Conservation (phyloP, 768 basidiomycete species). For the Phanerochaete sordida region DNA sequence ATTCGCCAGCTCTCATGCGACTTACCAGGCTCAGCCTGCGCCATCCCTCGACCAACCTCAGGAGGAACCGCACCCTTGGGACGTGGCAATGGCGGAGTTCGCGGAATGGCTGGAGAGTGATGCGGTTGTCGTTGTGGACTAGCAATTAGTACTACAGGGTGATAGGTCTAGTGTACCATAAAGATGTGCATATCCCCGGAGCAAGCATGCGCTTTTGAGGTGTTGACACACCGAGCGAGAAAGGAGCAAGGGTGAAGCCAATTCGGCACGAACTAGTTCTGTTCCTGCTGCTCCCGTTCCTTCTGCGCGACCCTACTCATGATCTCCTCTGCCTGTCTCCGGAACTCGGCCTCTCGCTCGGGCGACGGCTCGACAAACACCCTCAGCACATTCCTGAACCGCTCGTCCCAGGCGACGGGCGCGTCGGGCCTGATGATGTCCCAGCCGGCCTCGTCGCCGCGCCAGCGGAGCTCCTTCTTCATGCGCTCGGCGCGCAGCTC, state of each 20-base stretch:
- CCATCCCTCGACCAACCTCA: neutral
- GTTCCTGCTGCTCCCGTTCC: neutral
- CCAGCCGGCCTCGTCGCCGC: constrained; percentile 76
- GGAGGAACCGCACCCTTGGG: neutral
- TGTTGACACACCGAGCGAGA: too few species aligned
- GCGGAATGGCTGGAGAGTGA: constrained; percentile 69
- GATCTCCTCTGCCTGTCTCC: constrained; percentile 14
- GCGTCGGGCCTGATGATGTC: constrained; percentile 62
- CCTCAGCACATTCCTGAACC: constrained; percentile 56
- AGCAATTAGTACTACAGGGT: constrained; percentile 6
- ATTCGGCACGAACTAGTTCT: neutral
- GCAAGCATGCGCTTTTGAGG: constrained; percentile 2
- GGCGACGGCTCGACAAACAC: constrained; percentile 50
- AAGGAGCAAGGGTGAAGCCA: too few species aligned
- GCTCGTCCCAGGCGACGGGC: constrained; percentile 73
- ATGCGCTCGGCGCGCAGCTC: constrained; percentile 85
- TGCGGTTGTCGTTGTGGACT: constrained; percentile 47
- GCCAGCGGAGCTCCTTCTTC: constrained; percentile 88
- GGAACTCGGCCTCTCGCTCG: constrained; percentile 8
- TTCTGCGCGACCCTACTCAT: neutral
- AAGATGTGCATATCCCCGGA: neutral
- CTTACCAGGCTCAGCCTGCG: too few species aligned
- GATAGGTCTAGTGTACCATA: neutral
- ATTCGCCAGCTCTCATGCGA: neutral
- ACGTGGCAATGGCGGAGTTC: constrained; percentile 61